phyloP scores from a whole-genome alignment of 1,284 basidiomycete genomes.

The Leccinum pallidistipes region DNA sequence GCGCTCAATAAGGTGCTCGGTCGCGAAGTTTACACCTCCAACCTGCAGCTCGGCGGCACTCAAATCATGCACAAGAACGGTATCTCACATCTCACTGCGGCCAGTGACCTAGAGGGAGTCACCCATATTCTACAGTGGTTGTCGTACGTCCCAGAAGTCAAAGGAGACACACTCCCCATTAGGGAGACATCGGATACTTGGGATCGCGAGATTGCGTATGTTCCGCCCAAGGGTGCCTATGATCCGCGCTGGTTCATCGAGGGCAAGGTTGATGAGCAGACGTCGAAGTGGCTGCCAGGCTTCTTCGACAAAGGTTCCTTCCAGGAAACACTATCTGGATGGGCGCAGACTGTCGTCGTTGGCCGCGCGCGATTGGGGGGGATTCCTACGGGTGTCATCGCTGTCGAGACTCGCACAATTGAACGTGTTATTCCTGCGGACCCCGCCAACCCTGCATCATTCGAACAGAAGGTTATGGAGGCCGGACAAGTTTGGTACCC shows the following conservation, averaged over 20 bases:
- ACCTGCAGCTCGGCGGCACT: slow-evolving; percentile 97
- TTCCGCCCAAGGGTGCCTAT: slow-evolving; percentile 92
- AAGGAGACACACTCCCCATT: slow-evolving; percentile 78
- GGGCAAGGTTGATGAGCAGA: slow-evolving; percentile 86
- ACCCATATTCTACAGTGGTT: slow-evolving; percentile 94
- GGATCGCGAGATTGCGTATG: slow-evolving; percentile 93
- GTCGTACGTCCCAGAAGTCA: slow-evolving; percentile 87
- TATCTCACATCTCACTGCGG: slow-evolving; percentile 94
- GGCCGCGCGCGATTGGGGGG: slow-evolving; percentile 96
- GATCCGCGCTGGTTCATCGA: slow-evolving; percentile 98
- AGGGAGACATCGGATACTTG: slow-evolving; percentile 74
- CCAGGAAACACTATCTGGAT: slow-evolving; percentile 94
- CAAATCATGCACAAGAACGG: slow-evolving; percentile 99
- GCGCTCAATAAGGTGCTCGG: slow-evolving; percentile 99
- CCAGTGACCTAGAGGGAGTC: slow-evolving; percentile 93
- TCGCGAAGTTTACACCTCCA: slow-evolving; percentile 98
- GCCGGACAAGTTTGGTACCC: slow-evolving; percentile 99
- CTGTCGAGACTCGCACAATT: slow-evolving; percentile 96
- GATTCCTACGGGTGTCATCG: slow-evolving; percentile 97
- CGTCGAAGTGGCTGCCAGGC: slow-evolving; percentile 77
- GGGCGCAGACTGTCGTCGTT: slow-evolving; percentile 98
- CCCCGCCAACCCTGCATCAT: slow-evolving; percentile 97
- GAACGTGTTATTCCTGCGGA: slow-evolving; percentile 98
- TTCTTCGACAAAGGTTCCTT: slow-evolving; percentile 98
- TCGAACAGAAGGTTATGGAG: slow-evolving; percentile 98